phyloP scores from a whole-genome alignment of 441 rosid genomes.

The Eutrema salsugineum region DNA sequence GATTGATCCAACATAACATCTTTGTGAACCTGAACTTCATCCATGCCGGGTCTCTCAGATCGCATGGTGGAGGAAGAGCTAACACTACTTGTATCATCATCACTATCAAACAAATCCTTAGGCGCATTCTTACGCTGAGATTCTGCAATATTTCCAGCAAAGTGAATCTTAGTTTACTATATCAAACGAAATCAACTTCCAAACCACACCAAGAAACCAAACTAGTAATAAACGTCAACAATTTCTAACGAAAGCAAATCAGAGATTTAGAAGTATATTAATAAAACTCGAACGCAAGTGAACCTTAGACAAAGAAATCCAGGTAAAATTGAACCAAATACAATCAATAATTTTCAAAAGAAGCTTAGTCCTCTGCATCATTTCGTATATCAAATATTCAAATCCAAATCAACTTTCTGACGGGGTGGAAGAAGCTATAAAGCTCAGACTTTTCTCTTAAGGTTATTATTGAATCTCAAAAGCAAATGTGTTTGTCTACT shows the following conservation, averaged over 20 bases:
- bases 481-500: too few species aligned
- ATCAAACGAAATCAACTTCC: background rate
- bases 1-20: slow-evolving; percentile 75
- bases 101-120: slow-evolving; percentile 50
- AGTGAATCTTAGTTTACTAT: background rate
- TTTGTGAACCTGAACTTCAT: slow-evolving; percentile 60
- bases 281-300: background rate
- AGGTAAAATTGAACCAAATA: background rate
- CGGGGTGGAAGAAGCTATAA: background rate
- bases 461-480: too few species aligned
- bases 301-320: background rate
- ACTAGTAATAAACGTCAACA: background rate
- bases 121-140: slow-evolving; percentile 50
- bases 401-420: background rate
- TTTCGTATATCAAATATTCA: background rate
- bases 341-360: background rate
- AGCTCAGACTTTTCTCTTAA: background rate
- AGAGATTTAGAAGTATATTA: background rate
- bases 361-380: slow-evolving; percentile 45
- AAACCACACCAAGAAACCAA: background rate
- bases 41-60: slow-evolving; percentile 56
- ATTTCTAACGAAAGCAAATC: background rate
- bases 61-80: slow-evolving; percentile 67
- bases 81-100: slow-evolving; percentile 75
- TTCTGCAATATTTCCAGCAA: slow-evolving; percentile 35